phyloP scores from a whole-genome alignment of 2,329 filamentous ascomycete species.

The Colletotrichum sp. region DNA sequence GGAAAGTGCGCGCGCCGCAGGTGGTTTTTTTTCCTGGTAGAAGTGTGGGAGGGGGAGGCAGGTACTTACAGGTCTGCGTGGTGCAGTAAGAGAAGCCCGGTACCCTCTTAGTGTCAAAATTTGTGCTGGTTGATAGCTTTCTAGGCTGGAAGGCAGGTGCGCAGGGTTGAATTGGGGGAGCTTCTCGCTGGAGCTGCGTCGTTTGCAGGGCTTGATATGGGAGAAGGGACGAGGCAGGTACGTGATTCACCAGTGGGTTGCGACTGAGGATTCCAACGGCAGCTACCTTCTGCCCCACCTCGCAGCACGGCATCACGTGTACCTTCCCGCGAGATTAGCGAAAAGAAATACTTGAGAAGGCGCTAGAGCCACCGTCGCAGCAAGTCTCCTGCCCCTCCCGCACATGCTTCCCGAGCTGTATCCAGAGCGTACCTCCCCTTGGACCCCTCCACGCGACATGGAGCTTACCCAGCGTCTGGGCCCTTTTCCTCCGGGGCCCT shows the following conservation, averaged over 20 bases:
- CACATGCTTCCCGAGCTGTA: conserved; percentile 18
- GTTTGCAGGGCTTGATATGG: not conserved
- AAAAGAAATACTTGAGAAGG: not conserved
- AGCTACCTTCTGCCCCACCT: not conserved
- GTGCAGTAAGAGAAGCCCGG: not conserved
- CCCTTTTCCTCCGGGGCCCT: not conserved
- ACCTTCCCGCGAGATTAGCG: not conserved
- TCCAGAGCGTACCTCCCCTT: not conserved
- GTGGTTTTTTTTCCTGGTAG: conserved; percentile 8
- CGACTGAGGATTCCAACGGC: conserved; percentile 4
- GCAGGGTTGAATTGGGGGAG: not conserved
- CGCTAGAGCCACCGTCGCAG: not conserved
- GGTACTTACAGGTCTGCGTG: not conserved
- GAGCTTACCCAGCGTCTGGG: conserved; percentile 6
- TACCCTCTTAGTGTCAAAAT: not conserved
- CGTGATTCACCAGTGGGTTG: not conserved
- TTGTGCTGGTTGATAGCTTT: not conserved
- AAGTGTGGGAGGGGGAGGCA: not conserved
- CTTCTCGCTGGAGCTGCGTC: not conserved
- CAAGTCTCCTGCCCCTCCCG: conserved; percentile 17
- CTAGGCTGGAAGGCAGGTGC: not conserved
- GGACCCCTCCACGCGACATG: conserved; percentile 3
- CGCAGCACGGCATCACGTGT: not conserved
- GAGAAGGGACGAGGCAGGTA: not conserved
- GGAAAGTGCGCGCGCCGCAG: conserved; percentile 16